Percentiles rank a stretch among this genome's conserved stretches.
Evolutionary conservation across 1,139 yeast species (phyloP).

Genomic region (Debaryomyces robertsiae): DNA sequence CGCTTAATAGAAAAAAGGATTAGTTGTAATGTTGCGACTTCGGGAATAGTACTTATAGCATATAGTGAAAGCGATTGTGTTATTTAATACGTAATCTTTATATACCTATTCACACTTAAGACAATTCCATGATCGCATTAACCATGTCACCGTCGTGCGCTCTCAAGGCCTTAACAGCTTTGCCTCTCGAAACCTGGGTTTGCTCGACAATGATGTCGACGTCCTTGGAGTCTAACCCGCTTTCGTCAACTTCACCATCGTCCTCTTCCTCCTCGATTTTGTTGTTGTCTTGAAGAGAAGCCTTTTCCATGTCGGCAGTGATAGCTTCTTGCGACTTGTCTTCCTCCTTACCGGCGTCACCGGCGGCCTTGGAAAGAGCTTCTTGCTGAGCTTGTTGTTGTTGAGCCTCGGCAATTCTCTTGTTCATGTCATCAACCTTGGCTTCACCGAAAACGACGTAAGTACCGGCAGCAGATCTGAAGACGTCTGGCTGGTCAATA

Average conservation of each 20-base stretch:
- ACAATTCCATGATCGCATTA: conserved; percentile 90
- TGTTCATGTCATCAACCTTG: conserved; percentile 87
- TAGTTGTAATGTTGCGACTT: background rate
- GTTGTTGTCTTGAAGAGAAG: conserved; percentile 54
- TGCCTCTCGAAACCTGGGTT: conserved; percentile 82
- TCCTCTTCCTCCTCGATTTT: conserved; percentile 50
- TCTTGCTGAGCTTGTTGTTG: conserved; percentile 53
- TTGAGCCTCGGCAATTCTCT: conserved; percentile 71
- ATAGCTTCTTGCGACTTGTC: conserved; percentile 74
- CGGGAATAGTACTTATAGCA: background rate
- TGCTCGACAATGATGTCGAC: conserved; percentile 85
- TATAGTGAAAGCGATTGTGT: background rate
- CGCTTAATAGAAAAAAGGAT: too few relatives aligned
- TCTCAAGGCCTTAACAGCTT: conserved; percentile 89
- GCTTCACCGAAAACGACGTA: conserved; percentile 98
- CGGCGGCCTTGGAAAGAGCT: conserved; percentile 64
- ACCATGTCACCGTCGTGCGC: conserved; percentile 93
- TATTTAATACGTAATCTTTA: background rate
- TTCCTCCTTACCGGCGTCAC: conserved; percentile 34
- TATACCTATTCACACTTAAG: conserved; percentile 30
- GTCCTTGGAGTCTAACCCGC: conserved; percentile 80
- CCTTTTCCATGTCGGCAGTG: conserved; percentile 89
- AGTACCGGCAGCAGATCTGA: conserved; percentile 91
- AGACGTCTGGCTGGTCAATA: conserved; percentile 93
- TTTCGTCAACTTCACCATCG: conserved; percentile 71